A percentile compares a stretch with the other conserved stretches of the same genome.
Evolutionary conservation across 371 early-diverging fungal species (phyloP).

Genomic region (Batrachochytrium dendrobatidis): DNA sequence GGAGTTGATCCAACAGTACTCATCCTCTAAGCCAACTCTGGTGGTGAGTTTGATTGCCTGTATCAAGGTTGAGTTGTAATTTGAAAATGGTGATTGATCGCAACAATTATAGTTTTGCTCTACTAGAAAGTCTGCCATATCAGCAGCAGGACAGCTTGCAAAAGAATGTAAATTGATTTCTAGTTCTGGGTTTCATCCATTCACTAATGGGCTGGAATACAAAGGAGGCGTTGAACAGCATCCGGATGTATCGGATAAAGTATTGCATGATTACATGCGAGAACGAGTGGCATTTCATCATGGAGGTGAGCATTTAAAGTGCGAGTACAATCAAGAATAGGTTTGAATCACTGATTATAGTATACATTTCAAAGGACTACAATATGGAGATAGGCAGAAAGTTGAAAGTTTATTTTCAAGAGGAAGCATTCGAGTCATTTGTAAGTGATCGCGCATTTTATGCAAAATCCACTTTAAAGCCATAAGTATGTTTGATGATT

Average conservation of each 20-base stretch:
- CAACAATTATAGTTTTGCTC: slow-evolving; percentile 57
- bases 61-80: too few species aligned
- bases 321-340: too few species aligned
- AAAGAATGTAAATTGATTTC: slow-evolving; percentile 5
- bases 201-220: too few species aligned
- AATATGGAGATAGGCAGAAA: not conserved
- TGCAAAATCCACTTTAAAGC: too few species aligned
- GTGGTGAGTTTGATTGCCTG: slow-evolving; percentile 46
- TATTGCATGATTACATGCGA: slow-evolving; percentile 26
- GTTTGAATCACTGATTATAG: too few species aligned
- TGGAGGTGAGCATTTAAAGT: slow-evolving; percentile 44
- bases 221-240: too few species aligned
- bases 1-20: slow-evolving; percentile 51
- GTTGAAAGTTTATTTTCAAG: too few species aligned
- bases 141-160: slow-evolving; percentile 50
- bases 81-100: not conserved
- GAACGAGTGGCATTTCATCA: slow-evolving; percentile 73
- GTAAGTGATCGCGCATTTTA: too few species aligned
- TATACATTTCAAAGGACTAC: too few species aligned
- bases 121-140: slow-evolving; percentile 60
- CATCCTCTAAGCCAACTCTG: slow-evolving; percentile 51
- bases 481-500: slow-evolving; percentile 27
- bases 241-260: not conserved
- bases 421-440: too few species aligned
- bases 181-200: not conserved